Percentiles rank a stretch among this genome's conserved stretches.
Evolutionary conservation across 140 eudicot genomes (phyloP).

Genomic region (Flaveria floridana): DNA sequence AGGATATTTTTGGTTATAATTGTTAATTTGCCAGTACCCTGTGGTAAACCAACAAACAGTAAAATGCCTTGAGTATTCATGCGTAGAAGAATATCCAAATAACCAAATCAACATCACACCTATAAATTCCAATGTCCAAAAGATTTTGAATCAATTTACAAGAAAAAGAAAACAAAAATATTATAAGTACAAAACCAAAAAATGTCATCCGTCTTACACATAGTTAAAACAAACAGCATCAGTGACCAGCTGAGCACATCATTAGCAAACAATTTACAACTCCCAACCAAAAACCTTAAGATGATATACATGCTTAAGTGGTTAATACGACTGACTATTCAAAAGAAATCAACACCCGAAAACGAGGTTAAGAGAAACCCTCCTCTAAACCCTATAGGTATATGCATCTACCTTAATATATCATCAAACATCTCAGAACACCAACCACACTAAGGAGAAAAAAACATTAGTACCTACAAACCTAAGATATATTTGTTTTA

Average conservation of each 20-base stretch:
- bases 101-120: not conserved
- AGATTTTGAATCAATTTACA: not conserved
- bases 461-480: constrained; percentile 31
- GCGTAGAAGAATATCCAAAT: not conserved
- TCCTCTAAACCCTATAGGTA: constrained; percentile 32
- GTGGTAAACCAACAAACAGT: no score
- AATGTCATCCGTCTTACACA: constrained; percentile 21
- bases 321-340: constrained; percentile 20
- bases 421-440: constrained; percentile 24
- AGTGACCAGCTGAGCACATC: constrained; percentile 23
- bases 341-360: constrained; percentile 19
- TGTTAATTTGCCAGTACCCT: no score
- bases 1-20: no score
- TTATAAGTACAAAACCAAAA: not conserved
- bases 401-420: constrained; percentile 17
- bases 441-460: constrained; percentile 22
- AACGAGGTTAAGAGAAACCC: constrained; percentile 29
- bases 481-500: constrained; percentile 20
- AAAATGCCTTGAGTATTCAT: not conserved
- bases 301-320: constrained; percentile 22
- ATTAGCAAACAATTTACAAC: constrained; percentile 36
- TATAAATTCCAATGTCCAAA: not conserved
- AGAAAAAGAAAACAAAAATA: not conserved
- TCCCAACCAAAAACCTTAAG: constrained; percentile 34
- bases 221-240: constrained; percentile 25